Conservation (phyloP, 1,284 basidiomycete genomes). For the Ustilago vetiveriae region DNA sequence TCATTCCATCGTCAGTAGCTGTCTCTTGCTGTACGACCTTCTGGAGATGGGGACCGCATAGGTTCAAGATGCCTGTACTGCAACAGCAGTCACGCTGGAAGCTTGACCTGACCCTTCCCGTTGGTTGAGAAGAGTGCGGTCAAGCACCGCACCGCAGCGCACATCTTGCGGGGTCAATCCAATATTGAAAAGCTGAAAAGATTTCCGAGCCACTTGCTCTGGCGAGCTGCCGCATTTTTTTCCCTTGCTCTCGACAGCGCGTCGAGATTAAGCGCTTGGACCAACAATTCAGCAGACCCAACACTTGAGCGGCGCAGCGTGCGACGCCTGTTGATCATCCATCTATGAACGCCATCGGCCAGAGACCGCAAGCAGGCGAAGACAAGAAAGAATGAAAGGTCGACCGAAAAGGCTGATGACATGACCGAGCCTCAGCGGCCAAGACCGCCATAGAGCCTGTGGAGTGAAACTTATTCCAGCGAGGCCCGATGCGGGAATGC, state of each 20-base stretch:
- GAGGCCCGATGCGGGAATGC: too few relatives aligned
- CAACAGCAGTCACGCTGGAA: too few relatives aligned
- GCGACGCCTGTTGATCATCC: neutral
- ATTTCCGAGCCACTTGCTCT: conserved; percentile 7
- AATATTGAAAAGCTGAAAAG: neutral
- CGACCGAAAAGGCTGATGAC: too few relatives aligned
- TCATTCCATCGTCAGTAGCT: neutral
- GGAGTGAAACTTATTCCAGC: too few relatives aligned
- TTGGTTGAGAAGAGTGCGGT: conserved; percentile 1
- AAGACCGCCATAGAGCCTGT: too few relatives aligned
- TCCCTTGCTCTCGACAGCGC: conserved; percentile 5
- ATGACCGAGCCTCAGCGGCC: too few relatives aligned
- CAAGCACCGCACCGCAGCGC: conserved; percentile 6
- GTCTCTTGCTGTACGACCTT: neutral
- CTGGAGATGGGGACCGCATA: too few relatives aligned
- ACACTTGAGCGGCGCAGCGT: conserved; percentile 2
- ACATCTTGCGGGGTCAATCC: conserved; percentile 3
- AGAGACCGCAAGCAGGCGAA: too few relatives aligned
- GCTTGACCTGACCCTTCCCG: neutral
- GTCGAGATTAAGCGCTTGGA: conserved; percentile 24
- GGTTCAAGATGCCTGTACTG: too few relatives aligned
- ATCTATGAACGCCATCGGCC: too few relatives aligned
- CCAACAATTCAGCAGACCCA: conserved; percentile 19
- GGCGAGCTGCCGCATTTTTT: neutral
- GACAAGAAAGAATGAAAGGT: too few relatives aligned